These are phyloP conservation scores for Salix brachista DNA, from an alignment of 345 rosid genomes.

Conservation along the genomic window DNA sequence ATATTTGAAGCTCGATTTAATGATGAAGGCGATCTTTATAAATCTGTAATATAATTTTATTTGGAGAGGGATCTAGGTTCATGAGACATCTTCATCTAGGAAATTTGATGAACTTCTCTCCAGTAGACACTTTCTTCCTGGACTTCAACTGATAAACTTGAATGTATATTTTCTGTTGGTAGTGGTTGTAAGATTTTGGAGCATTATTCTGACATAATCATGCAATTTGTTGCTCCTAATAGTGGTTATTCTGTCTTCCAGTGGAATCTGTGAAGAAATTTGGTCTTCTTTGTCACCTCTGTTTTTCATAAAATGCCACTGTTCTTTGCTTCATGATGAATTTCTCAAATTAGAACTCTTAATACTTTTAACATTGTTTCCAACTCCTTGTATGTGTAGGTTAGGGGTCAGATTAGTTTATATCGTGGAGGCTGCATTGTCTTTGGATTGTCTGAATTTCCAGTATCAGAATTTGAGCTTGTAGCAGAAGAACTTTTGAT, in stretches of 20 bases:
- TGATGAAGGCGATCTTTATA: background rate
- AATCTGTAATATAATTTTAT: background rate
- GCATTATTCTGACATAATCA: background rate
- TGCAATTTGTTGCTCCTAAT: background rate
- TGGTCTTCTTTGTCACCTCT: background rate
- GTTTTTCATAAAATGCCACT: background rate
- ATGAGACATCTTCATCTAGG: background rate
- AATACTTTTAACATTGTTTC: background rate
- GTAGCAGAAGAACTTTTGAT: conserved; percentile 94
- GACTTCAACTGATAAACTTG: background rate
- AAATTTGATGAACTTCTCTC: background rate
- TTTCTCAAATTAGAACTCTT: background rate
- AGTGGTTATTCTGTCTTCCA: background rate
- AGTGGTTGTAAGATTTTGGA: background rate
- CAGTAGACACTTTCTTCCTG: background rate
- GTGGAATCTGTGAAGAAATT: background rate
- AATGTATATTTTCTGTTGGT: background rate
- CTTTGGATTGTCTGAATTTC: conserved; percentile 78
- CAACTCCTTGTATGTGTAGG: conserved; percentile 44
- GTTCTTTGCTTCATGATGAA: conserved; percentile 15
- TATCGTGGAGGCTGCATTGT: conserved; percentile 79
- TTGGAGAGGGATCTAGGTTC: background rate
- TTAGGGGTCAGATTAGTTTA: conserved; percentile 89
- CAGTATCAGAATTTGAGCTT: conserved; percentile 97
- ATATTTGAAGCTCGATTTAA: conserved; percentile 4